These are phyloP conservation scores for Botrytis hyacinthi DNA, from an alignment of 2,329 filamentous ascomycete species.

Conservation along the genomic window DNA sequence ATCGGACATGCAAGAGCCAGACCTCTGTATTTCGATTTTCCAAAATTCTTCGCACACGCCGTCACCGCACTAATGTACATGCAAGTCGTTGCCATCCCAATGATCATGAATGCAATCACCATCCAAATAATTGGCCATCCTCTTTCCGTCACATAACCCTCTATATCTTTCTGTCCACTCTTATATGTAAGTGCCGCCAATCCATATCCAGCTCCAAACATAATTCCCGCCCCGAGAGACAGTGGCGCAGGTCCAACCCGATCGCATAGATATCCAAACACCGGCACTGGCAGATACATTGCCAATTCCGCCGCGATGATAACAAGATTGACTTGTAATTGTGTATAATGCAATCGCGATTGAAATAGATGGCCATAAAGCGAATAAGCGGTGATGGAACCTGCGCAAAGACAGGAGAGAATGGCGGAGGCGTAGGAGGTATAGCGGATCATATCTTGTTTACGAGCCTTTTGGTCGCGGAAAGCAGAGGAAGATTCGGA, in stretches of 20 bases:
- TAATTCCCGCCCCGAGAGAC: conserved; percentile 65
- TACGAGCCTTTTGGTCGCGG: conserved; percentile 18
- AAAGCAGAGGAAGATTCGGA: conserved; percentile 4
- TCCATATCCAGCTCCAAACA: conserved; percentile 81
- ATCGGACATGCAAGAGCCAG: conserved; percentile 88
- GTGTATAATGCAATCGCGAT: conserved; percentile 79
- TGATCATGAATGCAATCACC: conserved; percentile 77
- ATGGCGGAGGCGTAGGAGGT: conserved; percentile 56
- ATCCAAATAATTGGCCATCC: conserved; percentile 75
- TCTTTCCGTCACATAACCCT: conserved; percentile 46
- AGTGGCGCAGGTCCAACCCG: conserved; percentile 77
- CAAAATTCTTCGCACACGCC: conserved; percentile 97
- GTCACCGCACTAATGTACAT: conserved; percentile 93
- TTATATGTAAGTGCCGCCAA: conserved; percentile 77
- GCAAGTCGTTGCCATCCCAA: conserved; percentile 79
- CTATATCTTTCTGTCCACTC: conserved; percentile 49
- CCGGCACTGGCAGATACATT: conserved; percentile 86
- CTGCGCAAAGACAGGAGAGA: conserved; percentile 69
- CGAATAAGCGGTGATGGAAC: conserved; percentile 89
- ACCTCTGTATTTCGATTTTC: conserved; percentile 80
- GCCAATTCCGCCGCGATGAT: conserved; percentile 83
- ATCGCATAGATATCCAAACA: conserved; percentile 90
- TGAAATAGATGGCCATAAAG: conserved; percentile 92
- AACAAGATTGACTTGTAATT: conserved; percentile 88
- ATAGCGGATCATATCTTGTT: conserved; percentile 35